Base-by-base conservation (phyloP, 441 rosid species). In the Kokia cookei region DNA sequence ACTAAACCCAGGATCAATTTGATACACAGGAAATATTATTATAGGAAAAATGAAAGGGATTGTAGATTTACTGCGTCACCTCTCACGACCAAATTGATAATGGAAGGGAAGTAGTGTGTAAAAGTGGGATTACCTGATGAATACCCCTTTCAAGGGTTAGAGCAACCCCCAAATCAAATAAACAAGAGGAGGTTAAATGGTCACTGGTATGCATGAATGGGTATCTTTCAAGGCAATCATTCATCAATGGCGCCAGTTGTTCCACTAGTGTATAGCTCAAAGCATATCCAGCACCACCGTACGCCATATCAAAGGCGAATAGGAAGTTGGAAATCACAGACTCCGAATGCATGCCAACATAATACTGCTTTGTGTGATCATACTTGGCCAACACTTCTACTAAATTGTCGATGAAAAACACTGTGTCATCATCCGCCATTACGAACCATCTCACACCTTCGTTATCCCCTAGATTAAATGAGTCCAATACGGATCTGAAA, bases 281-380 rank as follows among this genome's bases (percentile, higher is more conserved):
- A 57, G 88, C 89, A 54, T 86, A 84, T 10, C 91, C 93, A 5
- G 85, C 91, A 10, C 97, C 93, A 24, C 93, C 97, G 65, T 72
- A 88, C 10, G 85, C 94, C 97, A 90, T 88, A 1, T 89, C 86
- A 6, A 88, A 90, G 0, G 89, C 75, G 37, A 90, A 84, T 40
- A 75, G 47, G 5, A 74, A 78, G 66, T 88, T 88, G 0, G 90
- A 82, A 74, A 69, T 65, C 5, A 85, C 43, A 54, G 79, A 48
- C 64, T 88, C 93, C 0, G 92, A 90, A 72, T 76, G 83, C 64
- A 80, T 75, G 5, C 97, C 93, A 4, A 88, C 82, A 75, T 93
- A 93, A 42, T 76, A 51, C 14, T 70, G 82, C 67, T 86, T 82
- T 0, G 77, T 84, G 65, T 92, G 93, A 74, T 88, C 90, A 65